Conservation (phyloP, 768 basidiomycete species). For the Calocybe gangraenosa region DNA sequence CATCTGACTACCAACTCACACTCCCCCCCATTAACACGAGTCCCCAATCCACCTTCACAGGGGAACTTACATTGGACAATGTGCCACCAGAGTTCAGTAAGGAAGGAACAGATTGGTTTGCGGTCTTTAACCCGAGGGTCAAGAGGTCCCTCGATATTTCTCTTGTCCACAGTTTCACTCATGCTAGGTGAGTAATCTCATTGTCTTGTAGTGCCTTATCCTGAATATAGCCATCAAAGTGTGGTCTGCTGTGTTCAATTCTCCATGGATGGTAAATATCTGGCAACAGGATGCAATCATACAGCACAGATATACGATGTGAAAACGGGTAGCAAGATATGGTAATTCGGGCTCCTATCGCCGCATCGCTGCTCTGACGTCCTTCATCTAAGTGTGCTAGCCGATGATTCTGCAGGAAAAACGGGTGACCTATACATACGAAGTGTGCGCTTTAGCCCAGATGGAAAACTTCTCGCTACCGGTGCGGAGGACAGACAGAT, state of each 20-base stretch:
- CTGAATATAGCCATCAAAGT: constrained; percentile 20
- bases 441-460: constrained; percentile 85
- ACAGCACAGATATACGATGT: constrained; percentile 95
- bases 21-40: constrained; percentile 17
- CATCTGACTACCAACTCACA: constrained; percentile 14
- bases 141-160: constrained; percentile 75
- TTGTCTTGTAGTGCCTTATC: neutral
- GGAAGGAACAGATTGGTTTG: constrained; percentile 86
- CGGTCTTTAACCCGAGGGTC: constrained; percentile 77
- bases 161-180: constrained; percentile 78
- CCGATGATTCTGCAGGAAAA: constrained; percentile 35
- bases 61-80: constrained; percentile 33
- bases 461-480: constrained; percentile 89
- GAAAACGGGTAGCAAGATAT: constrained; percentile 79
- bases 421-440: constrained; percentile 50
- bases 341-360: constrained; percentile 35
- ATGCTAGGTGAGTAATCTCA: constrained; percentile 65
- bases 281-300: constrained; percentile 97
- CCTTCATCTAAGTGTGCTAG: constrained; percentile 19
- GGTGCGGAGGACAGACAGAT: constrained; percentile 95
- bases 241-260: constrained; percentile 89
- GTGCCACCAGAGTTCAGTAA: constrained; percentile 55
- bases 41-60: constrained; percentile 30
- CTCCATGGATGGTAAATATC: constrained; percentile 86
- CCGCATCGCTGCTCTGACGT: neutral